Base-by-base conservation (phyloP, 2,329 filamentous ascomycete genomes). In the Neoascochyta sp. region DNA sequence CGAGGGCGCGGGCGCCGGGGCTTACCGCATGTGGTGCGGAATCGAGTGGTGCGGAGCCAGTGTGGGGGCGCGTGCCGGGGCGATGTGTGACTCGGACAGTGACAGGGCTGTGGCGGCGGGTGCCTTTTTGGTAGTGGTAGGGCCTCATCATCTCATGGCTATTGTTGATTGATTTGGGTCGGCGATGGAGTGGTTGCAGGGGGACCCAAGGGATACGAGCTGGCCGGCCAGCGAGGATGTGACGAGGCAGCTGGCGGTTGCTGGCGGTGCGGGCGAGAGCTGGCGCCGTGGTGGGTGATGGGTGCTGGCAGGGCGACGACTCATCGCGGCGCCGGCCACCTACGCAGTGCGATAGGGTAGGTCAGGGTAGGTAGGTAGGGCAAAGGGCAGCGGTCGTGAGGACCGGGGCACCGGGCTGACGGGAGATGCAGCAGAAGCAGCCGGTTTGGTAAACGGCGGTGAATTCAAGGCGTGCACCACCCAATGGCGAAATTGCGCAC, bases 381-480 rank as follows among this genome's bases (percentile, higher is more conserved):
- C 51, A n/a, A n/a, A n/a, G 47, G 47, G 54, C 44, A 29, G 39
- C 39, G 34, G 37, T 35, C 40, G 46, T 46, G 50, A 36, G 41
- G 24, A 40, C 53, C 49, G 38, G 52, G 52, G 50, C 48, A 46
- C 44, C 39, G 46, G 44, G 46, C 44, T 40, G 36, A 43, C 45
- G 41, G 41, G 24, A 41, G 42, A 41, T 41, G 39, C 47, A 39
- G 45, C 39, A 38, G 36, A 34, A 44, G 52, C 23, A 28, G 43
- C 38, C 43, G 35, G 25, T 33, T 30, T 37, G 27, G 32, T 36
- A 52, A 50, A 48, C 41, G 49, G 47, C 46, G 46, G 50, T 50
- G 36, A 52, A 43, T 36, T n/a, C n/a, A n/a, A n/a, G 37, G 38
- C 38, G 38, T 43, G 36, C 36, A 35, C 34, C 17, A 35, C 39